phyloP scores from a whole-genome alignment of 2,329 filamentous ascomycete genomes.

The Cercospora canescens region DNA sequence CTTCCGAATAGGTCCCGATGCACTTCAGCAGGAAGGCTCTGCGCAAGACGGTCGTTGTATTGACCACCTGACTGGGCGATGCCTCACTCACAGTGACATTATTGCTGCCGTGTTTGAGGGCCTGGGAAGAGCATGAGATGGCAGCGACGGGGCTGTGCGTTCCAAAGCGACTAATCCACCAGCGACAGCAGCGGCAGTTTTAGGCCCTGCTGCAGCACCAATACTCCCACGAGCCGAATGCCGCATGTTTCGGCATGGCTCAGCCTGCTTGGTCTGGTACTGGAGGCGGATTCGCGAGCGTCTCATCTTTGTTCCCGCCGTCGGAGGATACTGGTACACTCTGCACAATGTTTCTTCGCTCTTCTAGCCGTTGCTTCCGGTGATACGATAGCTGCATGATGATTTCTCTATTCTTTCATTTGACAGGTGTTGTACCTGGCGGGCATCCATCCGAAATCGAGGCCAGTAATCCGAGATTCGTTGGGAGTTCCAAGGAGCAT shows the following conservation, averaged over 20 bases:
- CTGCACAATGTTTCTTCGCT: neutral
- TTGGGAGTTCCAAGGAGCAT: conserved; percentile 26
- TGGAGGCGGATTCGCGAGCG: conserved; percentile 20
- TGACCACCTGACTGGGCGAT: neutral
- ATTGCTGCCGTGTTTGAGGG: neutral
- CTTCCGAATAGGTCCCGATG: neutral
- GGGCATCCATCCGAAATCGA: too few species aligned
- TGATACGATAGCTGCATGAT: too few species aligned
- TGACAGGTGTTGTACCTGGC: too few species aligned
- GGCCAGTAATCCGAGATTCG: conserved; percentile 29
- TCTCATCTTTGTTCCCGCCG: conserved; percentile 18
- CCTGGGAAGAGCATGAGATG: neutral
- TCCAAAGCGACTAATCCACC: neutral
- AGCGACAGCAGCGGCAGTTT: neutral
- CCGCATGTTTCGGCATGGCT: conserved; percentile 7
- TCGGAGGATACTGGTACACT: conserved; percentile 8
- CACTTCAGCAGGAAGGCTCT: neutral
- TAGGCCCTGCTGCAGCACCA: neutral
- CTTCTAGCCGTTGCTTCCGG: conserved; percentile 3
- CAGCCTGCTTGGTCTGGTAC: conserved; percentile 25
- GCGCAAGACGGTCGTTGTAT: conserved; percentile 1
- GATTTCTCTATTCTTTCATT: too few species aligned
- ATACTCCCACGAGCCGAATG: conserved; percentile 19
- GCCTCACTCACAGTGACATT: neutral
- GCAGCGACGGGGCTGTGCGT: neutral